phyloP scores from a whole-genome alignment of 2,329 filamentous ascomycete genomes.

The Stemphylium beticola region DNA sequence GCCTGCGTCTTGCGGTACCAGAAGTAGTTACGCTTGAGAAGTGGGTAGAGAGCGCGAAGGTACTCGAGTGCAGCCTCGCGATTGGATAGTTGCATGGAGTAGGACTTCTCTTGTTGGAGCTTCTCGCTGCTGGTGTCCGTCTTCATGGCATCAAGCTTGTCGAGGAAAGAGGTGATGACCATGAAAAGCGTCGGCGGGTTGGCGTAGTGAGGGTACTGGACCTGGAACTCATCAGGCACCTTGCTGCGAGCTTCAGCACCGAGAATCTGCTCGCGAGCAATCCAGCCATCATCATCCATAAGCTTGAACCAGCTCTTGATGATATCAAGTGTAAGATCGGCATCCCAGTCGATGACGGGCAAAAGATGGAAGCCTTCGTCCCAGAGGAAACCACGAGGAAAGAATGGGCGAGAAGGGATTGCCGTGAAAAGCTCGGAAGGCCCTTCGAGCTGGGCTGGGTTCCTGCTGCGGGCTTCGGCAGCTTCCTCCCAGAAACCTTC shows the following conservation, averaged over 20 bases:
- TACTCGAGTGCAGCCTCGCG: conserved; percentile 72
- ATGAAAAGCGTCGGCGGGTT: conserved; percentile 96
- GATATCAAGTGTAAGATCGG: conserved; percentile 81
- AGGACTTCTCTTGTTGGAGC: conserved; percentile 50
- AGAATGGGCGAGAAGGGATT: conserved; percentile 92
- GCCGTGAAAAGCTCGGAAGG: conserved; percentile 89
- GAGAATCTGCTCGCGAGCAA: conserved; percentile 93
- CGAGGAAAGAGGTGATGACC: conserved; percentile 81
- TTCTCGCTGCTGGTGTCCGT: conserved; percentile 43
- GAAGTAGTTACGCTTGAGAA: conserved; percentile 85
- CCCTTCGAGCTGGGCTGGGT: conserved; percentile 73
- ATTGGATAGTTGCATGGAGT: conserved; percentile 71
- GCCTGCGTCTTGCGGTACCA: conserved; percentile 95
- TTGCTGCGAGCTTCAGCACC: conserved; percentile 92
- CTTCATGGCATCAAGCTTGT: conserved; percentile 67
- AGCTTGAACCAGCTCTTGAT: conserved; percentile 94
- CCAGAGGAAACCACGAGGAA: conserved; percentile 96
- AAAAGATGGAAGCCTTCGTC: conserved; percentile 96
- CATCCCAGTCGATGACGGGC: conserved; percentile 91
- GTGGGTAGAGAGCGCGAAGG: conserved; percentile 79
- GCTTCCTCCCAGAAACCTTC: conserved; percentile 96
- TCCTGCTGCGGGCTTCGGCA: conserved; percentile 75
- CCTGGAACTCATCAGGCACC: conserved; percentile 89
- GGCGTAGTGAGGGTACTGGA: conserved; percentile 96
- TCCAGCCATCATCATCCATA: conserved; percentile 98